Base-by-base conservation (phyloP, 2,329 filamentous ascomycete genomes). In the Diaporthe sp. region DNA sequence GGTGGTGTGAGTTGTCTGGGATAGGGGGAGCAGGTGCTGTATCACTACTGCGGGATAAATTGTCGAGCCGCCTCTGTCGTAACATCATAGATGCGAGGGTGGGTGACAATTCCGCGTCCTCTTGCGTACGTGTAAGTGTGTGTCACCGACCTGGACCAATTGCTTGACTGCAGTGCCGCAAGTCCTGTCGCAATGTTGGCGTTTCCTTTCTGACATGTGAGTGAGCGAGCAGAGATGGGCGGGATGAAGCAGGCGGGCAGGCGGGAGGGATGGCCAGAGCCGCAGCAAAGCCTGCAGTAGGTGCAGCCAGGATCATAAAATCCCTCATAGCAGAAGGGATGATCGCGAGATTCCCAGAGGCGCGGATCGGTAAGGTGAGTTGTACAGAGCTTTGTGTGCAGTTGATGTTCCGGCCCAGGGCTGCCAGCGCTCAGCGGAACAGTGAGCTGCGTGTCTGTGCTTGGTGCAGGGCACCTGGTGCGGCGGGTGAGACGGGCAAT, bases 401-500 rank as follows among this genome's bases (percentile, higher is more conserved):
- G 71, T 44, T 55, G 22, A 55, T n/a, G 31, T 53, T 65, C 34
- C 57, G 42, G 71, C 15, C 4, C 31, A n/a, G 71, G 42, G 58
- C 58, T 72, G 37, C 10, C 53, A 70, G 55, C 42, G 57, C 70
- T 61, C n/a, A 37, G 10, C 31, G 39, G 44, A 28, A 37, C n/a
- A 42, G 49, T 71, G 25, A 25, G 20, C 44, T n/a, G 39, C 31
- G 9, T 71, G 39, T 51, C 47, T 53, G 65, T 53, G 34, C 13
- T 55, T 28, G 12, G 22, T 70, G 34, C 65, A 70, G 28, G 49
- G 65, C 12, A 42, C 49, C n/a, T 55, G 34, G 44, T 67, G 44
- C 28, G 51, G 53, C 25, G 60, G 71, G 71, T 73, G 58, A 73
- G 71, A 73, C 71, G 51, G 65, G 47, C 71, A 73, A 73, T 73